Evolutionary conservation across 129 eudicot genomes (phyloP).

Genomic region (Lonicera japonica): DNA sequence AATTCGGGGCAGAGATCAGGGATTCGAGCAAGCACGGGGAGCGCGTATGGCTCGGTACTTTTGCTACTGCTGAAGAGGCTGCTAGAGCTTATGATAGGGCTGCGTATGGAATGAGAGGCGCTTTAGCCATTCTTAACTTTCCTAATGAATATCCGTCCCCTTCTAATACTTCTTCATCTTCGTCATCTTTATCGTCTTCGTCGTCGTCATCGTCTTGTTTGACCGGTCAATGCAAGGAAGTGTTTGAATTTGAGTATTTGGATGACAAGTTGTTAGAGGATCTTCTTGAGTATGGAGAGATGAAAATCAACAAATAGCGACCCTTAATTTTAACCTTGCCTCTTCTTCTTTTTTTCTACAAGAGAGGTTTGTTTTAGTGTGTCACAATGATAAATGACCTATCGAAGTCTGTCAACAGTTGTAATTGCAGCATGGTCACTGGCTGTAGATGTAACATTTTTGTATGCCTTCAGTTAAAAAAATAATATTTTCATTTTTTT

Average conservation of each 20-base stretch:
- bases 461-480: too few species aligned
- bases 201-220: not conserved
- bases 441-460: too few species aligned
- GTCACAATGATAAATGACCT: too few species aligned
- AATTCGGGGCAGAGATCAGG: constrained; percentile 24
- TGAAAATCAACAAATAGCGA: constrained; percentile 13
- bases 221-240: constrained; percentile 14
- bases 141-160: constrained; percentile 19
- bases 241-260: constrained; percentile 43
- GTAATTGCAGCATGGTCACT: too few species aligned
- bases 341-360: too few species aligned
- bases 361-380: too few species aligned
- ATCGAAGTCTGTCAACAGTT: too few species aligned
- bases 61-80: constrained; percentile 23
- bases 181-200: not conserved
- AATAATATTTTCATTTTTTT: too few species aligned
- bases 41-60: constrained; percentile 23
- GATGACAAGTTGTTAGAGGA: constrained; percentile 47
- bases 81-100: constrained; percentile 24
- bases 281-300: constrained; percentile 33
- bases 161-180: not conserved
- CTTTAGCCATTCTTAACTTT: constrained; percentile 15
- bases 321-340: too few species aligned
- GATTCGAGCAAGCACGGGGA: constrained; percentile 12
- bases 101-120: constrained; percentile 19